Evolutionary conservation across 352 stramenopile species (phyloP).

Genomic region (Pythium biforme): DNA sequence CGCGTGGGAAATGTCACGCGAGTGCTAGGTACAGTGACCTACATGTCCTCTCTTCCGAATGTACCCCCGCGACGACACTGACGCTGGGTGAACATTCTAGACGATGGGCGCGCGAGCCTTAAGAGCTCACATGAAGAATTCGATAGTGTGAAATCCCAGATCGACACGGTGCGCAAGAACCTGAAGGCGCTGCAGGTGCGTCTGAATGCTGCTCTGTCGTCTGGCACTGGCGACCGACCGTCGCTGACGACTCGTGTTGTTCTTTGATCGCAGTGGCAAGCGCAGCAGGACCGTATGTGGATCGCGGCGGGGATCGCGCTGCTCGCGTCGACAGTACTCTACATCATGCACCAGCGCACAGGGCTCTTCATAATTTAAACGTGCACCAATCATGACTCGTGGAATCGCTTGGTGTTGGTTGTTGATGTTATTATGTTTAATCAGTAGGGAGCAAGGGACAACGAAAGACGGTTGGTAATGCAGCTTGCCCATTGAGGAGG

Average conservation of each 20-base stretch:
- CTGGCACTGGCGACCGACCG: background rate
- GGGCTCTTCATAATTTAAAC: constrained; percentile 61
- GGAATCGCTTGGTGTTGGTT: background rate
- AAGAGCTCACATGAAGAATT: constrained; percentile 66
- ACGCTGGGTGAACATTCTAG: constrained; percentile 11
- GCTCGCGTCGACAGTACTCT: constrained; percentile 62
- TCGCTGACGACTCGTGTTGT: background rate
- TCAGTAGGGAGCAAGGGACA: background rate
- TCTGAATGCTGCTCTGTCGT: background rate
- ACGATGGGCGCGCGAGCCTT: constrained; percentile 58
- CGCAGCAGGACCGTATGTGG: constrained; percentile 75
- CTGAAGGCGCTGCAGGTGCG: constrained; percentile 51
- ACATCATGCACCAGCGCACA: constrained; percentile 77
- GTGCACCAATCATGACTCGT: background rate
- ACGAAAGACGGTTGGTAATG: background rate
- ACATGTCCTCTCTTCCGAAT: background rate
- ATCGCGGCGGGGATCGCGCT: constrained; percentile 63
- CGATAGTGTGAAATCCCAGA: constrained; percentile 51
- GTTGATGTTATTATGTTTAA: constrained; percentile 6
- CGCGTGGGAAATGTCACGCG: constrained; percentile 61
- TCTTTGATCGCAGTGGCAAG: constrained; percentile 53
- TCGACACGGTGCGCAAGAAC: constrained; percentile 51
- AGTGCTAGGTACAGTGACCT: constrained; percentile 36
- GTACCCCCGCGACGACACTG: too few species aligned
- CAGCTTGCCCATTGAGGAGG: background rate